Evolutionary conservation across 2,329 filamentous ascomycete species (phyloP).

Genomic region (Myrmaecium sp.): DNA sequence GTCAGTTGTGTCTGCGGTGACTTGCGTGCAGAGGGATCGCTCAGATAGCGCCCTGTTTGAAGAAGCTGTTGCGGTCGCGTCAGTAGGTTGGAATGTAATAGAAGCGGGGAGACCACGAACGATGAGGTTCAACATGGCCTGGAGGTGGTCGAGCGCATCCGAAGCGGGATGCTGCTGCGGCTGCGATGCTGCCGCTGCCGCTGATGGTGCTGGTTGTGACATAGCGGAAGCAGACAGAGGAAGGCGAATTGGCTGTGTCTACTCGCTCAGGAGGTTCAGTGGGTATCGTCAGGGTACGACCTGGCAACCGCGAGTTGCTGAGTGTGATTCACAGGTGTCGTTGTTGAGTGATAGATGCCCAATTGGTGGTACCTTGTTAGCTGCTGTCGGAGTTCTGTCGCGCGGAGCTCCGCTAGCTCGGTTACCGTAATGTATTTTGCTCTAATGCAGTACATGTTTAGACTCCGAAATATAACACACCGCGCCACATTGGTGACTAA

Average conservation of each 20-base stretch:
- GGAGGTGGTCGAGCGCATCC: conserved; percentile 24
- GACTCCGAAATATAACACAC: too few species aligned
- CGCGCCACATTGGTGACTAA: too few species aligned
- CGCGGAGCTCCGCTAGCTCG: too few species aligned
- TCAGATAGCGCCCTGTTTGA: conserved; percentile 3
- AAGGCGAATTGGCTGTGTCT: not conserved
- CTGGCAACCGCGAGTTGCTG: not conserved
- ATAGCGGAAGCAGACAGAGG: not conserved
- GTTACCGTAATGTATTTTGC: too few species aligned
- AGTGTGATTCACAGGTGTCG: not conserved
- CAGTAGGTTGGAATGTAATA: not conserved
- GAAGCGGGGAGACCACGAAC: conserved; percentile 15
- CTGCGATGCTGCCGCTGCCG: conserved; percentile 2
- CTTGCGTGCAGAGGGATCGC: conserved; percentile 4
- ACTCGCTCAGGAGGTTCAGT: conserved; percentile 1
- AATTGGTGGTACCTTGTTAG: too few species aligned
- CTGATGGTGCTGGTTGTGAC: not conserved
- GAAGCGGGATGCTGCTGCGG: conserved; percentile 6
- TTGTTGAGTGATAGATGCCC: too few species aligned
- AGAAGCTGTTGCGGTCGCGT: conserved; percentile 2
- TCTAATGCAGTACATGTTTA: too few species aligned
- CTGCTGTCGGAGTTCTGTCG: too few species aligned
- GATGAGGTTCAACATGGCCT: conserved; percentile 30
- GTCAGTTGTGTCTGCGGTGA: conserved; percentile 15
- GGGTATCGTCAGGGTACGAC: conserved; percentile 1